Base-by-base conservation (phyloP, 1,284 basidiomycete genomes). In the Malassezia obtusa region DNA sequence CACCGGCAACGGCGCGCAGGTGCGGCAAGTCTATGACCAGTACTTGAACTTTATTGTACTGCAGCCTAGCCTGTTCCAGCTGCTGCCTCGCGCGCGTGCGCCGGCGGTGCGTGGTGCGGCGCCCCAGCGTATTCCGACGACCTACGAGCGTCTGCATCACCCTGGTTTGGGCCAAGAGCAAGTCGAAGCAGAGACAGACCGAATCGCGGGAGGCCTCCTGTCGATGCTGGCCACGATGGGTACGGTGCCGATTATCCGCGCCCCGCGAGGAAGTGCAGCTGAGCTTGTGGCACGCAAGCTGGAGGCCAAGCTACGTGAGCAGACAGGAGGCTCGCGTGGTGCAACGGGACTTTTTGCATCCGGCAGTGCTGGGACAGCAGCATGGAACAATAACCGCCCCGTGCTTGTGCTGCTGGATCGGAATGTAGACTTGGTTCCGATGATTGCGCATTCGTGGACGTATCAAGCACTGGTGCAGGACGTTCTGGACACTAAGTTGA, bases 381-480 rank as follows among this genome's bases (percentile, higher is more conserved):
- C 58, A 28, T 68, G 62, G 64, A 50, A 32, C 33, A 51, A 56
- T 1, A 58, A 60, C 7, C 60, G 66, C 0, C 66, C 66, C 1
- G 49, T 99, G 35, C 79, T 99, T 7, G 83, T 96, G 44, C 83
- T 99, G 41, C 78, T 98, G 50, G 94, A 99, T 72, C 82, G 94
- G 28, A 98, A 96, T 65, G 80, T 98, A 45, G 94, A 99, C 72
- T 79, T 99, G 14, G 86, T 92, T 1, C 87, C 94, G 4, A 89
- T 94, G 81, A 76, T 99, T 14, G 87, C 88, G 1, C 94, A 99
- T 73, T 91, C 90, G 1, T 99, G 94, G 94, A 98, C 94, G 26
- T 99, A 99, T 69, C 94, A 99, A 76, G 90, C 94, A 0, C 82
- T 99, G 19, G 88, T 96, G 0, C 92, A 92, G 44, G 94, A 99